A percentile compares a stretch with the other conserved stretches of the same genome.
These are phyloP conservation scores for Calonectria crousiana DNA, from an alignment of 2,329 filamentous ascomycete genomes.

Conservation along the genomic window DNA sequence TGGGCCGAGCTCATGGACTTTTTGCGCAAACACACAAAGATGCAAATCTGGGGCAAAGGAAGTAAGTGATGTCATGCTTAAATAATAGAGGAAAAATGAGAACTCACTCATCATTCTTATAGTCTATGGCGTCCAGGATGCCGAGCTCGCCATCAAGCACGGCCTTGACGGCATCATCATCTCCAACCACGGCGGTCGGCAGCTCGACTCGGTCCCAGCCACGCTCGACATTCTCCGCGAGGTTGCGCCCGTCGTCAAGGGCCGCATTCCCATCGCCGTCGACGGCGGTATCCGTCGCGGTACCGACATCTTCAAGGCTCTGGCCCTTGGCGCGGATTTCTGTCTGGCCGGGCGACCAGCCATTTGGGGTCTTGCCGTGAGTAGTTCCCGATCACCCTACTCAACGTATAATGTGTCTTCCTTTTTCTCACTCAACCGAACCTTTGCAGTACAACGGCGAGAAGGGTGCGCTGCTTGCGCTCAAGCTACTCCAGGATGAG, in stretches of 20 bases:
- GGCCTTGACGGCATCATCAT: constrained; percentile 48
- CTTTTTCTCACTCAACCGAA: neutral
- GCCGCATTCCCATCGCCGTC: constrained; percentile 40
- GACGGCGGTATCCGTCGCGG: constrained; percentile 53
- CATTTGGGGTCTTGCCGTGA: constrained; percentile 32
- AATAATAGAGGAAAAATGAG: neutral
- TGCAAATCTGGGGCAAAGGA: constrained; percentile 28
- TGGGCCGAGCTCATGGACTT: constrained; percentile 20
- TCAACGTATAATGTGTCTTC: too few relatives aligned
- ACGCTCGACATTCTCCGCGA: constrained; percentile 48
- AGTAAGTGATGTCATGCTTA: constrained; percentile 8
- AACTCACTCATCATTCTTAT: neutral
- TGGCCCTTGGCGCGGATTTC: constrained; percentile 48
- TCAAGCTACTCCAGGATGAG: constrained; percentile 22
- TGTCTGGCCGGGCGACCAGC: constrained; percentile 28
- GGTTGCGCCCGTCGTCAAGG: constrained; percentile 40
- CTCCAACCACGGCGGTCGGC: constrained; percentile 50
- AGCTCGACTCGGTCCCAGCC: constrained; percentile 48
- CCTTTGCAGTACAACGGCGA: constrained; percentile 18
- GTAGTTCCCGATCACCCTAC: neutral
- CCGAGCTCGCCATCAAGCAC: constrained; percentile 43
- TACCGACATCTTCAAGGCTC: constrained; percentile 50
- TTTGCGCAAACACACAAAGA: constrained; percentile 23
- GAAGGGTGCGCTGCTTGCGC: constrained; percentile 17
- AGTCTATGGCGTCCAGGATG: constrained; percentile 48